Percentiles rank a stretch among this genome's conserved stretches.
Conservation (phyloP, 78 protist species). For the Dictyostelium discoideum region dicty_2.7 NC_007088.5:4681001-4681500, state of each 20-base stretch:
- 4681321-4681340: neutral
- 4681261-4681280: neutral
- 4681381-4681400: neutral
- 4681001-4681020: neutral
- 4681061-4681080: too few relatives aligned
- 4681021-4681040: too few relatives aligned
- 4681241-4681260: neutral
- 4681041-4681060: too few relatives aligned
- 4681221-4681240: neutral
- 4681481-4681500: conserved; percentile 74
- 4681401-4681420: neutral
- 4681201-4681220: too few relatives aligned
- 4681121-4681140: neutral
- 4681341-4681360: neutral
- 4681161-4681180: too few relatives aligned
- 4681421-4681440: neutral
- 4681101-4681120: neutral
- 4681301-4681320: neutral
- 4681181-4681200: too few relatives aligned
- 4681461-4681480: conserved; percentile 46
- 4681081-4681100: too few relatives aligned
- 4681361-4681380: neutral
- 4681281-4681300: neutral
- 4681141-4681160: neutral
- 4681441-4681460: conserved; percentile 42